A percentile compares a stretch with the other conserved stretches of the same genome.
phyloP scores from a whole-genome alignment of 768 basidiomycete genomes.

The Auriscalpium microsporum region DNA sequence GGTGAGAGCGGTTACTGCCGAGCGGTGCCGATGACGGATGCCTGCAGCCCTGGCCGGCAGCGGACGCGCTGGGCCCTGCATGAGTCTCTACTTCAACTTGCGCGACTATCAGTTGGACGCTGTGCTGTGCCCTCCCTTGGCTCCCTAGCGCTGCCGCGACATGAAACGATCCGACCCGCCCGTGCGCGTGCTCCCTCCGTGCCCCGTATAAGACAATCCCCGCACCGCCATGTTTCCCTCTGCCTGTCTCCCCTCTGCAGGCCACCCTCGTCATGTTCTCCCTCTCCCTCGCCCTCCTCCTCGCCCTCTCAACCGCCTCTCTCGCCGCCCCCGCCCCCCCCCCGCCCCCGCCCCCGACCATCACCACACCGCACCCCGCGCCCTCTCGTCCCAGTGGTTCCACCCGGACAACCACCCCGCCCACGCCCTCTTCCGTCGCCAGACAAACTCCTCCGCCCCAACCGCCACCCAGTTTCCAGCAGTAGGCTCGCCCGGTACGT shows the following conservation, averaged over 20 bases:
- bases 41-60: too few relatives aligned
- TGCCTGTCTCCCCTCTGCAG: not conserved
- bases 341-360: not conserved
- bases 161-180: too few relatives aligned
- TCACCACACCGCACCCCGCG: slow-evolving; percentile 7
- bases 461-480: slow-evolving; percentile 1
- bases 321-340: slow-evolving; percentile 5
- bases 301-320: not conserved
- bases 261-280: not conserved
- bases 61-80: too few relatives aligned
- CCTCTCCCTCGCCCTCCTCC: not conserved
- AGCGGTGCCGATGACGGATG: too few relatives aligned
- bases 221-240: not conserved
- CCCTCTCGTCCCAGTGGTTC: slow-evolving; percentile 15
- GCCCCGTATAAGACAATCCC: too few relatives aligned
- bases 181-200: too few relatives aligned
- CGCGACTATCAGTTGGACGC: too few relatives aligned
- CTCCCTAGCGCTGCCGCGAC: too few relatives aligned
- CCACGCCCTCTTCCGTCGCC: slow-evolving; percentile 21
- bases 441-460: not conserved
- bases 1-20: too few relatives aligned
- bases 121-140: too few relatives aligned
- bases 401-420: slow-evolving; percentile 17
- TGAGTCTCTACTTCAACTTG: too few relatives aligned
- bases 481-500: slow-evolving; percentile 18